Percentiles rank a stretch among this genome's conserved stretches.
These are phyloP conservation scores for Ampelomyces quisqualis DNA, from an alignment of 2,329 filamentous ascomycete genomes.

Conservation along the genomic window DNA sequence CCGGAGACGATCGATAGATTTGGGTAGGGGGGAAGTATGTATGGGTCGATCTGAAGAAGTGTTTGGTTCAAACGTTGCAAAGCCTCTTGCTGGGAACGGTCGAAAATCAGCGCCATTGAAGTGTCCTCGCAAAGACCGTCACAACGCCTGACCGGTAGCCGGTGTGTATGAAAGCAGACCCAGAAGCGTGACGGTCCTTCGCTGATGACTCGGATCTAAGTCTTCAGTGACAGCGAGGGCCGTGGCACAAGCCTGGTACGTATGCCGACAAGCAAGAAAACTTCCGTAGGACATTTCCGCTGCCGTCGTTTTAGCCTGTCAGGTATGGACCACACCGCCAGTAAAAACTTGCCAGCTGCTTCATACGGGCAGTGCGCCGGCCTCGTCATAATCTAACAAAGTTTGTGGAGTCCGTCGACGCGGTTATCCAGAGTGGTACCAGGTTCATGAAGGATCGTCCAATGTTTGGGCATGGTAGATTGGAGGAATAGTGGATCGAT, in stretches of 20 bases:
- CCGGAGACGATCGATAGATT: conserved; percentile 64
- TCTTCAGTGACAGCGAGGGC: conserved; percentile 2
- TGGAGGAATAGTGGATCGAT: too few species aligned
- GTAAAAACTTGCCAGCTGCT: conserved; percentile 8
- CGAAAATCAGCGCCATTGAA: conserved; percentile 30
- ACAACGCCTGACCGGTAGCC: too few species aligned
- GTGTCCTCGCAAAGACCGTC: too few species aligned
- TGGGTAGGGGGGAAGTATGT: conserved; percentile 42
- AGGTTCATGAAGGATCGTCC: conserved; percentile 17
- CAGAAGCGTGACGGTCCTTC: conserved; percentile 12
- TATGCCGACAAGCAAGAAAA: too few species aligned
- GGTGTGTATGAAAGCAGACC: too few species aligned
- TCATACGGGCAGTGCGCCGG: conserved; percentile 19
- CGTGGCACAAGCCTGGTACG: too few species aligned
- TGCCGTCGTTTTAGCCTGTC: conserved; percentile 2
- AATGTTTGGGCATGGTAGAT: conserved; percentile 8
- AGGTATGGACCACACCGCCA: conserved; percentile 11
- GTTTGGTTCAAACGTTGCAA: conserved; percentile 42
- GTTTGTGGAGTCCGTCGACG: conserved; percentile 4
- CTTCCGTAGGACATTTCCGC: not conserved
- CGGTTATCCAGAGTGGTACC: conserved; percentile 17
- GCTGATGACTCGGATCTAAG: conserved; percentile 43
- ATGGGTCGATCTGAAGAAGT: conserved; percentile 42
- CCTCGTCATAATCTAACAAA: conserved; percentile 10
- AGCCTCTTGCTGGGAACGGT: conserved; percentile 31